Conservation (phyloP, 78 protist genomes). For the Acrasis kona region DNA sequence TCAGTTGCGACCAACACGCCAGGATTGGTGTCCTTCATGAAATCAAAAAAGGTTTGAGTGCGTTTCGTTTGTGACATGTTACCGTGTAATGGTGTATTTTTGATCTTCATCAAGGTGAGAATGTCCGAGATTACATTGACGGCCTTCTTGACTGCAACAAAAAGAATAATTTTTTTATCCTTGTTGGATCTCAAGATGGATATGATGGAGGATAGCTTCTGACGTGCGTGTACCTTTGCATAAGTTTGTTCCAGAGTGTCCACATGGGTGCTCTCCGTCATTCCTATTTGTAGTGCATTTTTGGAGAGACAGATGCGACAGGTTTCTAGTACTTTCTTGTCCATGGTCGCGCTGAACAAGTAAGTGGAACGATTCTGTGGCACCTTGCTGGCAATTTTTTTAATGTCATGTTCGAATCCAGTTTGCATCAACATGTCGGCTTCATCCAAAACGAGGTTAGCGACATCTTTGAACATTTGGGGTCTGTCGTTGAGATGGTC, state of each 20-base stretch:
- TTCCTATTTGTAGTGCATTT: no score
- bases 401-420: conserved; percentile 60
- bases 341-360: conserved; percentile 17
- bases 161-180: not conserved
- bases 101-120: no score
- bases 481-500: conserved; percentile 22
- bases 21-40: not conserved
- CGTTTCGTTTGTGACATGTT: conserved; percentile 5
- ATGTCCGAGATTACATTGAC: conserved; percentile 13
- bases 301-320: no score
- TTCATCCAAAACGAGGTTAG: conserved; percentile 56
- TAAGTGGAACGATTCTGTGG: not conserved
- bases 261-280: no score
- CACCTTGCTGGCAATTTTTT: not conserved
- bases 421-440: conserved; percentile 98
- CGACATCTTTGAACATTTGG: not conserved
- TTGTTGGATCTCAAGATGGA: conserved; percentile 3
- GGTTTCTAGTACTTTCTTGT: not conserved
- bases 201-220: not conserved
- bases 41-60: not conserved
- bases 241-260: no score
- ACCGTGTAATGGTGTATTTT: conserved; percentile 5
- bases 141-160: conserved; percentile 1
- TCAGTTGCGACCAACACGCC: conserved; percentile 86
- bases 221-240: no score